Evolutionary conservation across 106 monocot genomes (phyloP).

Genomic region (Hemerocallis citrina): DNA sequence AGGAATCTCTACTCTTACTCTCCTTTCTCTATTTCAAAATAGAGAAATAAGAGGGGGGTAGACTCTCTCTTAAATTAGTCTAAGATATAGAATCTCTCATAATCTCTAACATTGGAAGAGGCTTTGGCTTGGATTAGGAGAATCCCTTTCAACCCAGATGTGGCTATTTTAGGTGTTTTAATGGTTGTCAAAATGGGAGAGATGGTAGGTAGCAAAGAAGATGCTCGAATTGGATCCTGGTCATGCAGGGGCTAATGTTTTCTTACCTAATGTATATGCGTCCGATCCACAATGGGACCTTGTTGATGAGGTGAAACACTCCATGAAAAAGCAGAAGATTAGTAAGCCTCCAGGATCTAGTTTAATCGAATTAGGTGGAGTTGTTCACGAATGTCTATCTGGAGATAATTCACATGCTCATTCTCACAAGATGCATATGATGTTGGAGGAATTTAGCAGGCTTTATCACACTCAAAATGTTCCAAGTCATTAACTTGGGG

Average conservation of each 20-base stretch:
- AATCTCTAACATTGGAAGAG: too few species aligned
- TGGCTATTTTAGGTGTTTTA: conserved; percentile 55
- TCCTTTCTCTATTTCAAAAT: too few species aligned
- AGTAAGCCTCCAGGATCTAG: conserved; percentile 61
- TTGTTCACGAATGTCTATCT: conserved; percentile 52
- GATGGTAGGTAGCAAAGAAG: conserved; percentile 45
- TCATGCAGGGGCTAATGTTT: conserved; percentile 50
- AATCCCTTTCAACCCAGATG: conserved; percentile 34
- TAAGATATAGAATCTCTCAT: too few species aligned
- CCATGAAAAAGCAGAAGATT: conserved; percentile 39
- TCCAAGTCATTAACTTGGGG: conserved; percentile 19
- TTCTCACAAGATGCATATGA: conserved; percentile 28
- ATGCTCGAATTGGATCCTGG: conserved; percentile 52
- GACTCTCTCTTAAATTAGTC: too few species aligned
- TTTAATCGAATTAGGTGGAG: conserved; percentile 30
- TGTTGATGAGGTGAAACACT: conserved; percentile 26
- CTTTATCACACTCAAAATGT: conserved; percentile 11
- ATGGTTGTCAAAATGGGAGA: conserved; percentile 56
- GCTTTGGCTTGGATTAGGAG: conserved; percentile 37
- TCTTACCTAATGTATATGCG: conserved; percentile 62
- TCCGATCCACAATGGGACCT: conserved; percentile 30
- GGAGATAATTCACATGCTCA: conserved; percentile 39
- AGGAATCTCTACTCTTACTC: too few species aligned
- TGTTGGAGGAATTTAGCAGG: conserved; percentile 50
- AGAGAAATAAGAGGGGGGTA: too few species aligned